Evolutionary conservation across 2,329 filamentous ascomycete genomes (phyloP), one percentile per base, ranked within the genome.

Genomic region (Dendrostoma leiphaemia): DNA sequence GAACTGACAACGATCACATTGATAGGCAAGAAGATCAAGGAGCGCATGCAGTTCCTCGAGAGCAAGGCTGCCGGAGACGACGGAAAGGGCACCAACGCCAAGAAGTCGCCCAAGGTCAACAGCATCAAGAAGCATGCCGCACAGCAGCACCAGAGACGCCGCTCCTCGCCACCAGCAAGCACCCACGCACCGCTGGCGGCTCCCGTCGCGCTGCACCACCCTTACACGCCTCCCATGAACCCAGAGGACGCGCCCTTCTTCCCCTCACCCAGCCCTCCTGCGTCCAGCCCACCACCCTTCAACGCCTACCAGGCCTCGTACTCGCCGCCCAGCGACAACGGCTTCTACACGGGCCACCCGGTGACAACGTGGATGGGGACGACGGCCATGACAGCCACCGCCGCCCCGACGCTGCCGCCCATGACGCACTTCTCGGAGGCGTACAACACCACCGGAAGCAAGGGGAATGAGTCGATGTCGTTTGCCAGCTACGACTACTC

Each of bases 1-100:
- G n/a, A n/a, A n/a, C n/a, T n/a, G n/a, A n/a, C n/a, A n/a, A n/a
- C n/a, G n/a, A n/a, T n/a, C n/a, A n/a, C n/a, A 24, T 21, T 19
- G 9, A n/a, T 28, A 91, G 88, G 90, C 81, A 93, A 93, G 84
- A 93, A 93, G 84, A 86, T 93, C 64, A 93, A 94, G 88, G 88
- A 88, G 77, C 86, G 89, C 66, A 79, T 94, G 67, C 89, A 93
- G 78, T 89, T 93, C 68, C 82, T 93, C 63, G 89, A 93, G 80
- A 84, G 88, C 67, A 82, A 89, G 61, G 89, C 89, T 55, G 88
- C 86, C 43, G 62, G 67, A 23, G 67, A 70, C 32, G 65, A 62
- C 3, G 50, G 31, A 56, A 70, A 70, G 62, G 70, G 79, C 54
- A 62, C 57, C 57, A 69, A 59, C 61, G 51, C 82, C 76, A 62